Evolutionary conservation across 139 green algal genomes (phyloP).

Genomic region (Yamagishiella unicocca): DNA sequence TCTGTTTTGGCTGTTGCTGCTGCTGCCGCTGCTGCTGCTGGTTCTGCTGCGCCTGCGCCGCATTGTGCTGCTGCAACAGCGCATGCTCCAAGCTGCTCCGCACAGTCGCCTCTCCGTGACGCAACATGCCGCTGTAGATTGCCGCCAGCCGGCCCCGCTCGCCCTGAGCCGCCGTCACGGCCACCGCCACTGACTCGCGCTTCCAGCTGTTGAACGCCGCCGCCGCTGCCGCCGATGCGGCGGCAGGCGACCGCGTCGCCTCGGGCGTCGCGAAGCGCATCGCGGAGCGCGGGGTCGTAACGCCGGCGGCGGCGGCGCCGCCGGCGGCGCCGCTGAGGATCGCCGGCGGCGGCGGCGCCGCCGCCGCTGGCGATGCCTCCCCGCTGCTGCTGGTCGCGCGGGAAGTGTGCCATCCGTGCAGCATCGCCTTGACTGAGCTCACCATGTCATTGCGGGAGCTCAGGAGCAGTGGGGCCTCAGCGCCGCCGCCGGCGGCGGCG

Average conservation of each 20-base stretch:
- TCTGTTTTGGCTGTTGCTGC: background rate
- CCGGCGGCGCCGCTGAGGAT: background rate
- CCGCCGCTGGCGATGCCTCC: background rate
- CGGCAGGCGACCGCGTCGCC: too few species aligned
- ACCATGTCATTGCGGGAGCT: background rate
- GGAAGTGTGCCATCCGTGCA: constrained; percentile 17
- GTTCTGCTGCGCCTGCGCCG: too few species aligned
- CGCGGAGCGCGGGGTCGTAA: background rate
- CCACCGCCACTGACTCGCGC: background rate
- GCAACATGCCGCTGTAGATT: background rate
- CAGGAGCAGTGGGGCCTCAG: background rate
- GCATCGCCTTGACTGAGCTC: background rate
- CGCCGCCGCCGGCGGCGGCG: background rate
- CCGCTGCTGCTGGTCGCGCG: background rate
- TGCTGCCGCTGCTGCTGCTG: background rate
- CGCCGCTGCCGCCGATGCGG: background rate
- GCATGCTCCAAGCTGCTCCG: background rate
- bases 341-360: background rate
- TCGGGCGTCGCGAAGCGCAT: background rate
- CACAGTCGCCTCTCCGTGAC: background rate
- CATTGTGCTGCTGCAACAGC: background rate
- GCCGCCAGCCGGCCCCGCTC: constrained; percentile 27
- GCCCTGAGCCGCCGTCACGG: background rate
- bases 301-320: background rate
- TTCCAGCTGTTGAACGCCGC: background rate